phyloP scores from a whole-genome alignment of 2,329 filamentous ascomycete genomes.

The Dactylellina leptospora region DNA sequence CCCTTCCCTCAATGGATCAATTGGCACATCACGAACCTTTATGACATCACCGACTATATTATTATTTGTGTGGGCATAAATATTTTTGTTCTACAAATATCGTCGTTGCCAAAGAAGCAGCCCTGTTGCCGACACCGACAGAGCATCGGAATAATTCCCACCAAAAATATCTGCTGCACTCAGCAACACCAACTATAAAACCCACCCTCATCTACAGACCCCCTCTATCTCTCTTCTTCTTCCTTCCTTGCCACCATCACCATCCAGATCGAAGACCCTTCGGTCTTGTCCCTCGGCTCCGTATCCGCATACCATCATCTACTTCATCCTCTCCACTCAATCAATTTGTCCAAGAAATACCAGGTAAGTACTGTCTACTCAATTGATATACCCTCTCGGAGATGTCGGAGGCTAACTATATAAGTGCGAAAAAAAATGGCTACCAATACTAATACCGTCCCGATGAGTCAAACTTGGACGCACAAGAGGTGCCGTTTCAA shows the following conservation, averaged over 20 bases:
- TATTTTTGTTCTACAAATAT: too few relatives aligned
- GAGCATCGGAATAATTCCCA: neutral
- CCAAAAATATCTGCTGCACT: neutral
- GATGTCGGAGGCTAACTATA: neutral
- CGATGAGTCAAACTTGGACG: neutral
- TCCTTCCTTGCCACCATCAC: neutral
- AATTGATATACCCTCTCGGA: neutral
- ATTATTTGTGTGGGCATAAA: too few relatives aligned
- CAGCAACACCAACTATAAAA: neutral
- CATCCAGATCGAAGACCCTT: neutral
- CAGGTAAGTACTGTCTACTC: too few relatives aligned
- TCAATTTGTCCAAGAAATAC: too few relatives aligned
- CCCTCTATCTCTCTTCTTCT: neutral
- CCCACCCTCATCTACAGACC: neutral
- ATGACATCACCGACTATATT: too few relatives aligned
- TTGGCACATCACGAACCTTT: too few relatives aligned
- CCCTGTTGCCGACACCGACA: too few relatives aligned
- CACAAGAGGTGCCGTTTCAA: slow-evolving; percentile 36
- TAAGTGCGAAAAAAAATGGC: neutral
- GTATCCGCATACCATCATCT: neutral
- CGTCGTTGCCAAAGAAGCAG: too few relatives aligned
- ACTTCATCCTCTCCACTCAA: neutral
- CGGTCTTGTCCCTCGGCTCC: neutral
- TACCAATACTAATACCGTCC: neutral
- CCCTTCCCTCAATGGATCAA: too few relatives aligned